Percentiles rank a stretch among this genome's conserved stretches.
phyloP scores from a whole-genome alignment of 2,329 filamentous ascomycete species.

The Falciphora oryzae region DNA sequence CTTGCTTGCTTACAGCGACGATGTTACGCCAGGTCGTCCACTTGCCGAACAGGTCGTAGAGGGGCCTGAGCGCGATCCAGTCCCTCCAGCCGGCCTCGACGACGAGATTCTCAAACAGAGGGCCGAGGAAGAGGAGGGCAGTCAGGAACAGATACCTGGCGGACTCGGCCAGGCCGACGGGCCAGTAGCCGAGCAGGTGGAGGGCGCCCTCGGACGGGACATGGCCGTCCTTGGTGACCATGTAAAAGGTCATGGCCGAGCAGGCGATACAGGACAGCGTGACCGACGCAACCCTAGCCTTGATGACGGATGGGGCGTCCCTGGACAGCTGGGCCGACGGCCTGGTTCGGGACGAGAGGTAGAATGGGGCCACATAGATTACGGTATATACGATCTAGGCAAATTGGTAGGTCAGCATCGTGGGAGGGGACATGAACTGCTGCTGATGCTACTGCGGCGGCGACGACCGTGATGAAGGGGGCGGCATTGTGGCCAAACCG shows the following conservation, averaged over 20 bases:
- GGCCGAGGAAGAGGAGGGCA: slow-evolving; percentile 72
- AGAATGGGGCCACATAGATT: slow-evolving; percentile 86
- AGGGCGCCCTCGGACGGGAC: slow-evolving; percentile 39
- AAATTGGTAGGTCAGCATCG: slow-evolving; percentile 5
- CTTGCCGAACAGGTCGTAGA: slow-evolving; percentile 58
- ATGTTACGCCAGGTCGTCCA: slow-evolving; percentile 85
- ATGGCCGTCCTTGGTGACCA: slow-evolving; percentile 50
- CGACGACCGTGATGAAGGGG: not conserved
- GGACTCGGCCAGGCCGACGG: slow-evolving; percentile 60
- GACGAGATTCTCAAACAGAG: slow-evolving; percentile 73
- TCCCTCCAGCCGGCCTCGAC: slow-evolving; percentile 65
- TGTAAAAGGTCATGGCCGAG: slow-evolving; percentile 58
- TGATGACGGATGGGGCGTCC: slow-evolving; percentile 86
- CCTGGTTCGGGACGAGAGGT: slow-evolving; percentile 72
- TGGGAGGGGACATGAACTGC: slow-evolving; percentile 6
- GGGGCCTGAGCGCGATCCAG: slow-evolving; percentile 51
- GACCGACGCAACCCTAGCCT: slow-evolving; percentile 76
- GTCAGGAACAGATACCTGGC: slow-evolving; percentile 63
- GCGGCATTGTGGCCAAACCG: no score
- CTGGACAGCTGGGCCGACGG: slow-evolving; percentile 74
- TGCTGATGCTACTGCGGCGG: not conserved
- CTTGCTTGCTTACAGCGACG: slow-evolving; percentile 61
- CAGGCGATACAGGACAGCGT: slow-evolving; percentile 67
- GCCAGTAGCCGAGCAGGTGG: slow-evolving; percentile 76
- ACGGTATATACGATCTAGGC: slow-evolving; percentile 73